phyloP scores from a whole-genome alignment of 257 asterid species.

The Gentiana dahurica region DNA sequence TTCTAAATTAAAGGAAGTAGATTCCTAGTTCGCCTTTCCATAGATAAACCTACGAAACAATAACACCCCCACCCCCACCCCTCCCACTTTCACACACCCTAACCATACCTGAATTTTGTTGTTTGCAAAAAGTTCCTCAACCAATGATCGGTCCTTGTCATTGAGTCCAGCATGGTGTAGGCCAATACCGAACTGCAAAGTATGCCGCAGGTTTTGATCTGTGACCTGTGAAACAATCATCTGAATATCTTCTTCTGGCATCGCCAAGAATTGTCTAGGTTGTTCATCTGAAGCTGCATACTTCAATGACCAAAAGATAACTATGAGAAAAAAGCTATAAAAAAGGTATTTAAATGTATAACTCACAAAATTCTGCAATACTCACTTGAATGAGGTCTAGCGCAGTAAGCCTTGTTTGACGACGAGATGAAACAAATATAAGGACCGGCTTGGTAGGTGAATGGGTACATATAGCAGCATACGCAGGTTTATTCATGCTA shows the following conservation, averaged over 20 bases:
- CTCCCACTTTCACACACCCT: conserved; percentile 1
- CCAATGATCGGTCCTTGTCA: conserved; percentile 93
- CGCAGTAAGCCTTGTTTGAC: conserved; percentile 98
- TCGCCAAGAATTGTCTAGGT: conserved; percentile 72
- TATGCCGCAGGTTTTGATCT: conserved; percentile 94
- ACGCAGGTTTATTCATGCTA: conserved; percentile 97
- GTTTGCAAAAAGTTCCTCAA: conserved; percentile 96
- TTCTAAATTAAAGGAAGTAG: no score
- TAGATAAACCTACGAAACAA: no score
- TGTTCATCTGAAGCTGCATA: conserved; percentile 97
- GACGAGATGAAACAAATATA: conserved; percentile 96
- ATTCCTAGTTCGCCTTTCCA: not conserved
- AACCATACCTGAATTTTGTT: conserved; percentile 83
- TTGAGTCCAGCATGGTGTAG: conserved; percentile 96
- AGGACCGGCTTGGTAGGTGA: conserved; percentile 97
- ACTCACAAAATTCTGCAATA: conserved; percentile 6
- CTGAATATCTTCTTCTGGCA: conserved; percentile 93
- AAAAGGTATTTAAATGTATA: conserved; percentile 4
- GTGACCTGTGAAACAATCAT: conserved; percentile 89
- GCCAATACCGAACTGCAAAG: conserved; percentile 96
- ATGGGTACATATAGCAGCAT: conserved; percentile 97
- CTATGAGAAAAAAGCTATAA: conserved; percentile 2
- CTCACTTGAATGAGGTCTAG: conserved; percentile 95
- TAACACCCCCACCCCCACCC: no score
- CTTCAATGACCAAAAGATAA: conserved; percentile 27